Percentiles rank a stretch among this genome's conserved stretches.
phyloP scores from a whole-genome alignment of 2,329 filamentous ascomycete genomes.

The Calonectria crousiana region DNA sequence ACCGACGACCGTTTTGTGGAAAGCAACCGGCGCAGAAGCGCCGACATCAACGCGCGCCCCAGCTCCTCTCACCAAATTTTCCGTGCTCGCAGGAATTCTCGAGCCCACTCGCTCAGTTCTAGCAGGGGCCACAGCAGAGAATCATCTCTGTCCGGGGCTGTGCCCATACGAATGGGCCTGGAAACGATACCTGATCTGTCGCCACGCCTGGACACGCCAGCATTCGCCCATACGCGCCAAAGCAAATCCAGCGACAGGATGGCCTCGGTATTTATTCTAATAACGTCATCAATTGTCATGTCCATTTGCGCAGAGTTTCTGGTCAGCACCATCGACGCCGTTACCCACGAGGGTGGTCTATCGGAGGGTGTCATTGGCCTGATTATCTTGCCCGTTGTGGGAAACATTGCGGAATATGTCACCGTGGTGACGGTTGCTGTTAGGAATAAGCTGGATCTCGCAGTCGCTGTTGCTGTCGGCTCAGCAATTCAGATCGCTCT shows the following conservation, averaged over 20 bases:
- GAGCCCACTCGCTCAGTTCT: constrained; percentile 43
- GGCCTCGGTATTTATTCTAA: constrained; percentile 63
- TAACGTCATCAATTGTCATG: constrained; percentile 67
- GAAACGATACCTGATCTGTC: constrained; percentile 24
- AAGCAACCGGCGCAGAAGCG: not conserved
- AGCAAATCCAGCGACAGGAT: constrained; percentile 36
- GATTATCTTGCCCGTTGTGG: constrained; percentile 72
- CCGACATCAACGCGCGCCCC: constrained; percentile 16
- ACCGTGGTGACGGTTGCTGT: constrained; percentile 70
- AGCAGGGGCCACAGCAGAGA: constrained; percentile 38
- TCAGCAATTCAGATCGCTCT: constrained; percentile 73
- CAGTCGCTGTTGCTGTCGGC: constrained; percentile 71
- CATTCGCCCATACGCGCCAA: not conserved
- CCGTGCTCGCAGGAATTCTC: constrained; percentile 38
- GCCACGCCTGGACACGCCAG: constrained; percentile 28
- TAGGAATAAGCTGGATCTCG: constrained; percentile 72
- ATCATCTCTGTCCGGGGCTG: constrained; percentile 31
- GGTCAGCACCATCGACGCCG: constrained; percentile 68
- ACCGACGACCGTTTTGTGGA: not conserved
- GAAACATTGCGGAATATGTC: constrained; percentile 74
- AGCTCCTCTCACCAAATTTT: constrained; percentile 36
- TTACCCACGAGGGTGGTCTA: constrained; percentile 62
- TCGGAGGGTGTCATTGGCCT: constrained; percentile 71
- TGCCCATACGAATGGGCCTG: constrained; percentile 34
- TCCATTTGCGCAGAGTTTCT: constrained; percentile 73